Evolutionary conservation across 2,329 filamentous ascomycete genomes (phyloP).

Genomic region (Aspergillus phoenicis): DNA sequence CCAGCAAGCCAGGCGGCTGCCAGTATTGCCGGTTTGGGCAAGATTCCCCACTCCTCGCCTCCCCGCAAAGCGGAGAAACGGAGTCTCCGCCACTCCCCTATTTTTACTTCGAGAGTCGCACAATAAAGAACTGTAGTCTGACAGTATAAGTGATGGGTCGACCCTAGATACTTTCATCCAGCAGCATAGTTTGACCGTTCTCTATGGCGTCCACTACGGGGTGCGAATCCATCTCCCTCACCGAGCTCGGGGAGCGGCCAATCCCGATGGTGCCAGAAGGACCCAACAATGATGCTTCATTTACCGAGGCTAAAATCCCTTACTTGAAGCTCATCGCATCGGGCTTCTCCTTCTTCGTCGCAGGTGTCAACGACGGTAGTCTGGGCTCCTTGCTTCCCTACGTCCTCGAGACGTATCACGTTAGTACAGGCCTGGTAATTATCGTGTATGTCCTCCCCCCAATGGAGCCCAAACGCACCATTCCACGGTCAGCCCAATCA

Average conservation of each 20-base stretch:
- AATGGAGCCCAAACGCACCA: not conserved
- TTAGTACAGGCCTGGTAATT: constrained; percentile 56
- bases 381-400: constrained; percentile 66
- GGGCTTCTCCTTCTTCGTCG: constrained; percentile 66
- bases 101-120: not conserved
- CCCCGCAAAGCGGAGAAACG: no score
- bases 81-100: not conserved
- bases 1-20: not conserved
- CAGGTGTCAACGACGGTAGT: constrained; percentile 66
- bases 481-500: no score
- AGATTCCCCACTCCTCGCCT: not conserved
- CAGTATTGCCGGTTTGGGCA: not conserved
- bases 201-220: not conserved
- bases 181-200: no score
- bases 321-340: constrained; percentile 56
- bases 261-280: not conserved
- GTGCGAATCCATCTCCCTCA: not conserved
- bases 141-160: no score
- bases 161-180: no score
- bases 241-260: not conserved
- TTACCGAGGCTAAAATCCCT: not conserved
- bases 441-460: constrained; percentile 48
- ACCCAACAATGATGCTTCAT: not conserved
- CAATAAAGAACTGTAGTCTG: no score
- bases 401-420: constrained; percentile 58